phyloP scores from a whole-genome alignment of 192 early-diverging fungal genomes.

The Umbelopsis sp. region DNA sequence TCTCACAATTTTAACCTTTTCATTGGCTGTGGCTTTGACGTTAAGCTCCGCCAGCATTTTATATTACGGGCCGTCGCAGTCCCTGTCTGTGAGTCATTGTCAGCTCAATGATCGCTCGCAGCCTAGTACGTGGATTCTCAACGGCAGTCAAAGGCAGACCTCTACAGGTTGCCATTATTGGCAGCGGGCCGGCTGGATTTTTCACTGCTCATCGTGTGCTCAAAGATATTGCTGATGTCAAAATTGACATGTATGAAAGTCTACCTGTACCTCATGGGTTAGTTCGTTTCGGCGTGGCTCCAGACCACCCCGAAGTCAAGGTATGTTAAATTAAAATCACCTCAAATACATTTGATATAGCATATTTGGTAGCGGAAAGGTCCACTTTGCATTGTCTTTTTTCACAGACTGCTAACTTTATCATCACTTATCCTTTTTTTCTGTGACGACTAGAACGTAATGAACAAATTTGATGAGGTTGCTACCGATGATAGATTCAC shows the following conservation, averaged over 20 bases:
- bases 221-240: constrained; percentile 51
- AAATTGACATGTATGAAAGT: constrained; percentile 85
- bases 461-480: constrained; percentile 83
- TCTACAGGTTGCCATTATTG: constrained; percentile 68
- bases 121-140: background rate
- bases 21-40: background rate
- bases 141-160: constrained; percentile 21
- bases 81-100: background rate
- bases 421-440: constrained; percentile 13
- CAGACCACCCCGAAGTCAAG: constrained; percentile 98
- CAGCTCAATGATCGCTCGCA: background rate
- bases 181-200: constrained; percentile 86
- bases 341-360: background rate
- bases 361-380: no score
- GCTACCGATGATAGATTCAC: constrained; percentile 67
- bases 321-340: constrained; percentile 39
- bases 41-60: no score
- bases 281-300: constrained; percentile 93
- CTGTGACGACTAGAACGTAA: constrained; percentile 69
- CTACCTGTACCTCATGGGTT: constrained; percentile 88
- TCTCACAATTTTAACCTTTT: no score
- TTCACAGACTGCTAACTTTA: background rate
- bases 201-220: constrained; percentile 86
- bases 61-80: background rate
- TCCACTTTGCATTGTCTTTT: no score